phyloP scores from a whole-genome alignment of 148 eudicot genomes.

The Rhododendron ferrugineum region DNA sequence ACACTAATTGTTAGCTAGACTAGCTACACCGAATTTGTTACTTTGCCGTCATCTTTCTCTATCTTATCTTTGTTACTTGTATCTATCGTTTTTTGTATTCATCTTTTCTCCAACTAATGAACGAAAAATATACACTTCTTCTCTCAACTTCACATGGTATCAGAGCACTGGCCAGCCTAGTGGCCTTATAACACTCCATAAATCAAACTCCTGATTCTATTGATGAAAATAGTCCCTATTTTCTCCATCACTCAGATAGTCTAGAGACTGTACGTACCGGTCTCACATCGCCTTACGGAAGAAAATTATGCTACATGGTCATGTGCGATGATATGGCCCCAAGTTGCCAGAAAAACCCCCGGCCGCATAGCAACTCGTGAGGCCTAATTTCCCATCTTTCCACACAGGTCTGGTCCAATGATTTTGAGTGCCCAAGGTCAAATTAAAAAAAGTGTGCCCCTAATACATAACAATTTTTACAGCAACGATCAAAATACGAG shows the following conservation, averaged over 20 bases:
- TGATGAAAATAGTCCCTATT: neutral
- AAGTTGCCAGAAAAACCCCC: neutral
- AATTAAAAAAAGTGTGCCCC: too few relatives aligned
- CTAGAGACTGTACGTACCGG: neutral
- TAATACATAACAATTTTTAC: too few relatives aligned
- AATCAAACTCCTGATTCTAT: neutral
- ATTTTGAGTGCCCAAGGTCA: too few relatives aligned
- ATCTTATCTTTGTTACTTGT: too few relatives aligned
- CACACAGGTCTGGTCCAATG: too few relatives aligned
- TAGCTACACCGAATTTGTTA: too few relatives aligned
- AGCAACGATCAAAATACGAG: too few relatives aligned
- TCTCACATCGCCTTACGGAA: neutral
- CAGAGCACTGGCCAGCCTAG: neutral
- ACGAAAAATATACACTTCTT: neutral
- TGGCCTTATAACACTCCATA: neutral
- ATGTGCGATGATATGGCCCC: neutral
- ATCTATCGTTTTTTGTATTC: too few relatives aligned
- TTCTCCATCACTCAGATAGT: neutral
- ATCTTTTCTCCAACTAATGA: too few relatives aligned
- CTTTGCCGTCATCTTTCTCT: too few relatives aligned
- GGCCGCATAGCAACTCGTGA: neutral
- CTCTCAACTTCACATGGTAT: neutral
- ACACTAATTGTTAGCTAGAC: too few relatives aligned
- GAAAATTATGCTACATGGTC: neutral
- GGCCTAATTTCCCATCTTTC: neutral